Evolutionary conservation across 2,329 filamentous ascomycete genomes (phyloP), one percentile per base, ranked within the genome.

Genomic region (Pseudogymnoascus sp.): DNA sequence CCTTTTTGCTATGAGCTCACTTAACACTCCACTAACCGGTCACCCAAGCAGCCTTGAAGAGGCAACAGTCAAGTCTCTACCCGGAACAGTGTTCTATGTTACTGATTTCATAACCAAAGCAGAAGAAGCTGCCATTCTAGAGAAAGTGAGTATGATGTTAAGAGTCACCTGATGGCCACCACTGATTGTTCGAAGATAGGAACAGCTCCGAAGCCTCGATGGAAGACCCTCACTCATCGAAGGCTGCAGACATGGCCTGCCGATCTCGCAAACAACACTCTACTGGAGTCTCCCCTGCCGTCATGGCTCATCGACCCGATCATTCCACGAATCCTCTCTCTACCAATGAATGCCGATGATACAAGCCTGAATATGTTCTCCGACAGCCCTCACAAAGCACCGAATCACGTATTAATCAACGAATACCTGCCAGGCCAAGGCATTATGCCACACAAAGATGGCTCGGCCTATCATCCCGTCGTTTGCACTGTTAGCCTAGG

Each of bases 381-480:
- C 16, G 73, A 79, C 19, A 90, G 92, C 61, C 90, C 90, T 4
- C 93, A 97, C 72, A 70, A 78, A 16, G 80, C 79, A 3, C 91
- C 93, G 2, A 99, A 97, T 70, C 95, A 97, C 76, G 91, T 96
- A 53, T 80, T 97, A 38, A 86, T 97, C 69, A 99, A 99, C 72
- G 93, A 97, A 74, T 99, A 97, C 74, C 81, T 82, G 1, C 86
- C 90, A 0, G 91, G 90, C 1, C 85, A 96, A 66, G 93, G 93
- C n/a, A 97, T 97, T 68, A 96, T 97, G 90, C 87, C 93, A 56
- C 93, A 97, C 74, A 95, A 97, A 80, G 93, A 99, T 74, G 95
- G 93, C 1, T 78, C 83, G 7, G 91, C 93, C 8, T 99, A 99
- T 73, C 83, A 89, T 72, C 89, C 89, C 1, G 86, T 96, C 13